Evolutionary conservation across 2,329 filamentous ascomycete species (phyloP).

Genomic region (Botrytis paeoniae): DNA sequence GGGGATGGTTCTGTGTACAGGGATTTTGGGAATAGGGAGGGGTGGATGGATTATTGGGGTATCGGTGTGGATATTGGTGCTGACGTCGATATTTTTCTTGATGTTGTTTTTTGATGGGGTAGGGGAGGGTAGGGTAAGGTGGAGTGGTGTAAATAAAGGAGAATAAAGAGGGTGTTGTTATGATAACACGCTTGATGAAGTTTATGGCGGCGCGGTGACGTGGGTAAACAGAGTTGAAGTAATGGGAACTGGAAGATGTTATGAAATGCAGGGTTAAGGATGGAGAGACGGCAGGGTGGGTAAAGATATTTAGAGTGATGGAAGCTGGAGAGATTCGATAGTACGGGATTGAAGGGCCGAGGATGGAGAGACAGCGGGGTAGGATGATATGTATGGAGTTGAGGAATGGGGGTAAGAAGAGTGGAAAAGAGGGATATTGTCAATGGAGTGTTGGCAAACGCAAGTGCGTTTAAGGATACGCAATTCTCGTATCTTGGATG

Average conservation of each 20-base stretch:
- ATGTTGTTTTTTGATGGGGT: too few species aligned
- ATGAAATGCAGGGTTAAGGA: fast-evolving
- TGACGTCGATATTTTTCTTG: too few species aligned
- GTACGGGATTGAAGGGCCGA: fast-evolving
- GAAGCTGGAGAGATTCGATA: neutral
- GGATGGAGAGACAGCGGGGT: neutral
- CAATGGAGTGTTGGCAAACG: neutral
- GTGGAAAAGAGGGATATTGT: too few species aligned
- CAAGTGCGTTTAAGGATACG: neutral
- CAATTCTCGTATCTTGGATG: neutral
- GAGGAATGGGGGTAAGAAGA: too few species aligned
- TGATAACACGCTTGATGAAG: neutral
- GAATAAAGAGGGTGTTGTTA: neutral
- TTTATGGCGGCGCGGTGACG: fast-evolving
- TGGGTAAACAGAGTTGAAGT: neutral
- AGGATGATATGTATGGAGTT: neutral
- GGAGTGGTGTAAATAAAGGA: neutral
- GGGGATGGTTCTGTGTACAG: neutral
- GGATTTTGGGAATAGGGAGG: neutral
- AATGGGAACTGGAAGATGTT: too few species aligned
- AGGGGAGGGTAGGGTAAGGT: neutral
- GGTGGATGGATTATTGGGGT: too few species aligned
- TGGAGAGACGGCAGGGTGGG: too few species aligned
- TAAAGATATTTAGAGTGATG: fast-evolving
- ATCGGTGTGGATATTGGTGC: neutral